Base-by-base conservation (phyloP, 805 yeast species). In the Candida maltosa region DNA sequence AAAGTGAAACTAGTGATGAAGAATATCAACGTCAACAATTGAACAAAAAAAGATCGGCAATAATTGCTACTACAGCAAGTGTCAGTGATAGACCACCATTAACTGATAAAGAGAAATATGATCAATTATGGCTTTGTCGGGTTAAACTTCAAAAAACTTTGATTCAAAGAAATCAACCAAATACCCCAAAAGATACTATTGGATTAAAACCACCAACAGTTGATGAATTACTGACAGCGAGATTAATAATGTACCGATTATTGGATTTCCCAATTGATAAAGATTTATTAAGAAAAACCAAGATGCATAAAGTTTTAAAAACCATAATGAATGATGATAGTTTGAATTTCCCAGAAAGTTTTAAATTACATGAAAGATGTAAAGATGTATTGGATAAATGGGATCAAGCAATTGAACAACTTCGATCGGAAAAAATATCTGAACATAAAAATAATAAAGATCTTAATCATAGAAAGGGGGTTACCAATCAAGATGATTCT, bases 251-350 rank as follows among this genome's bases (percentile, higher is more conserved):
- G 26, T 52, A 60, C 36, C 60, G 70, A 24, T 50, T 75, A 16
- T 68, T 61, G 16, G 66, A 64, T 12, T 68, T 71, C 39, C 64
- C 73, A 1, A 62, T 74, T 23, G 59, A 49, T 19, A 51, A 58
- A 15, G 68, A 65, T 11, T 47, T 73, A 15, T 56, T 75, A 39
- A 59, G 56, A 32, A 52, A 53, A 16, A 70, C 78, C 11, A 75
- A 73, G 45, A 56, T 75, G 34, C 78, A 74, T 47, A 75, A 75
- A 49, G 78, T 75, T 1, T 48, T 75, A 39, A 71, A 68, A 47
- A 74, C 75, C 37, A 70, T 75, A 15, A 40, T 63, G 33, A 63
- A 62, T 38, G 60, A 63, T 40, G 58, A 56, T 18, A 56, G 55
- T 23, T 56, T 72, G 41, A 68, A 60, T 40, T 62, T 66, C 39